Evolutionary conservation across 352 stramenopile species (phyloP).

Genomic region (Blastocystis sp.): DNA sequence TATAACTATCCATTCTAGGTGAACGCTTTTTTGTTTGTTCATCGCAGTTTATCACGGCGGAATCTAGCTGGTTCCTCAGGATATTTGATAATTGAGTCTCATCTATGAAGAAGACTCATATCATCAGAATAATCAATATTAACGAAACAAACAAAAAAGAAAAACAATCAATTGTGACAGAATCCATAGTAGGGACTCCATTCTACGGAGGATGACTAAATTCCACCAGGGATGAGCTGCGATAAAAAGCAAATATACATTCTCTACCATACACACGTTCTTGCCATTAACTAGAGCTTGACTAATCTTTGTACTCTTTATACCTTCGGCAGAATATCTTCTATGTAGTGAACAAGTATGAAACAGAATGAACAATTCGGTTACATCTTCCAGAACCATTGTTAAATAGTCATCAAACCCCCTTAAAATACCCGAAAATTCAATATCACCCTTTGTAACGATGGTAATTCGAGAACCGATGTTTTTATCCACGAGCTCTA

Average conservation of each 20-base stretch:
- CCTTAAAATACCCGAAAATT: constrained; percentile 12
- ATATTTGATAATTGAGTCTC: too few relatives aligned
- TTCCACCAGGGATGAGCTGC: constrained; percentile 56
- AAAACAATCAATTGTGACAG: too few relatives aligned
- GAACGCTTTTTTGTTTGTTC: too few relatives aligned
- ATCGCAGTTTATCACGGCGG: too few relatives aligned
- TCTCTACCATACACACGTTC: constrained; percentile 31
- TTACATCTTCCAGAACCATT: constrained; percentile 57
- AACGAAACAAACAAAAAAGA: too few relatives aligned
- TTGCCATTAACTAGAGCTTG: constrained; percentile 25
- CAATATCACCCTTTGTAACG: constrained; percentile 34
- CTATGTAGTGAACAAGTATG: not conserved
- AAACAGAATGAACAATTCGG: not conserved
- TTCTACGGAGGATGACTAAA: not conserved
- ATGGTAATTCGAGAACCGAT: constrained; percentile 42
- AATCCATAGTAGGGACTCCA: not conserved
- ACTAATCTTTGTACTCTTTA: not conserved
- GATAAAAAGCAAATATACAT: not conserved
- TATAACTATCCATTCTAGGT: not conserved
- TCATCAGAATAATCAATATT: too few relatives aligned
- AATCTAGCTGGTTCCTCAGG: too few relatives aligned
- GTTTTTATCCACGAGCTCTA: constrained; percentile 53
- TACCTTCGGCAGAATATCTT: not conserved
- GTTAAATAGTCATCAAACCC: constrained; percentile 53
- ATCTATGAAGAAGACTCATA: too few relatives aligned